Conservation (phyloP, 2,329 filamentous ascomycete genomes). For the Xylariaceae sp. region DNA sequence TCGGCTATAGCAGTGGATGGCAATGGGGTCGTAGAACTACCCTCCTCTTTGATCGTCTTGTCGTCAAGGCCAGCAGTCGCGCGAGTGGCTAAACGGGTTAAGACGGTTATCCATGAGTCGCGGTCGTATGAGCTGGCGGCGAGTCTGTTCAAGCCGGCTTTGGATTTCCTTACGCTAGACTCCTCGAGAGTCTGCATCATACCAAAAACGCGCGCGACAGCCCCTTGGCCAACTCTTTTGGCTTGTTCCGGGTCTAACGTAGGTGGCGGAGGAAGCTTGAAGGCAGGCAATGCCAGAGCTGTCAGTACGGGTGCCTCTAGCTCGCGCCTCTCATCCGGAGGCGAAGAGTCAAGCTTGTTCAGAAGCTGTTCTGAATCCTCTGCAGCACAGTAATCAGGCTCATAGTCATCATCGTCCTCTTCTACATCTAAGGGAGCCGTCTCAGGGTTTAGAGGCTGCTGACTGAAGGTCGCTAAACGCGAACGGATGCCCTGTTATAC, state of each 20-base stretch:
- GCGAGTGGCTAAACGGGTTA: conserved; percentile 79
- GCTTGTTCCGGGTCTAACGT: conserved; percentile 67
- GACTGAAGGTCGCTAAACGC: conserved; percentile 43
- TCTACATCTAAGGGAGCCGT: conserved; percentile 60
- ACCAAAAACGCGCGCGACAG: conserved; percentile 70
- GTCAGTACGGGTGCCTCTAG: conserved; percentile 44
- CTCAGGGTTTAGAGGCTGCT: conserved; percentile 50
- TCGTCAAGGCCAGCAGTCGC: conserved; percentile 66
- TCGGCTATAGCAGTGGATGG: conserved; percentile 46
- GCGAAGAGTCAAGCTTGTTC: conserved; percentile 68
- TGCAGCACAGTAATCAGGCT: conserved; percentile 74
- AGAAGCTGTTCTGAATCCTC: conserved; percentile 74
- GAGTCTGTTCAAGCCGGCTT: conserved; percentile 73
- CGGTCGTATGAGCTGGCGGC: conserved; percentile 79
- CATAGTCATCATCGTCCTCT: conserved; percentile 87
- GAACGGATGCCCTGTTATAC: conserved; percentile 44
- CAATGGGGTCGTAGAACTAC: conserved; percentile 32
- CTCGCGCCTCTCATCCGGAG: conserved; percentile 47
- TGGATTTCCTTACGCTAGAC: conserved; percentile 53
- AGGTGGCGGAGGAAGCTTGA: conserved; percentile 72
- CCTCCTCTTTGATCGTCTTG: conserved; percentile 52
- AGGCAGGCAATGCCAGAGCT: conserved; percentile 64
- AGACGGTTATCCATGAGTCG: conserved; percentile 85
- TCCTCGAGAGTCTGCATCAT: conserved; percentile 72
- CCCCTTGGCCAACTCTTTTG: conserved; percentile 67